Base-by-base conservation (phyloP, 2,329 filamentous ascomycete species). In the Aspergillus sp. region DNA sequence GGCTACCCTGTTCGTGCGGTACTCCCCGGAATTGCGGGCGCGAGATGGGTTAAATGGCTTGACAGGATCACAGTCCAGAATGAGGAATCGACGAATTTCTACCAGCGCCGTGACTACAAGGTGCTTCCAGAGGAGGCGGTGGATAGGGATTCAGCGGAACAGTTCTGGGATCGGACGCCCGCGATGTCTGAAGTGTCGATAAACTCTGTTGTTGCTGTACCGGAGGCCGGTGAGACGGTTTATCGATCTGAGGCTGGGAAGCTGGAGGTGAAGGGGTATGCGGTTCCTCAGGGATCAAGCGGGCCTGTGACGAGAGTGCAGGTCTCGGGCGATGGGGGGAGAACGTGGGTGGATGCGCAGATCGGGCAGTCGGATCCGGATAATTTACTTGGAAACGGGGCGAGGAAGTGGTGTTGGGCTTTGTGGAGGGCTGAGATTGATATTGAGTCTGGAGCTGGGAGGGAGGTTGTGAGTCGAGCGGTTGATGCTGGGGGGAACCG, bases 41-140 rank as follows among this genome's bases (percentile, higher is more conserved):
- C 71, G 11, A 61, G 76, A 41, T 72, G 68, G 27, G 70, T 79
- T 2, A 79, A 79, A 59, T 79, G 77, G 77, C 63, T 79, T 27
- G 64, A 66, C 27, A 73, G 63, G 41, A 70, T 78, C 31, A 82
- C 77, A 2, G 76, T 85, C 3, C 80, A 82, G 60, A 69, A 73
- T 50, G 60, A 73, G 48, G 82, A 86, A 63, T 82, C 78, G 21
- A 69, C 72, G 4, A 85, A 84, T 62, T 79, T 81, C 67, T 87
- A 86, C 65, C 82, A 85, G 70, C 79, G 81, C 57, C 77, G 75
- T 49, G 84, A 86, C 69, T 87, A 87, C 73, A 86, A 86, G 67
- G 76, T 84, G 31, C 72, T 87, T 6, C 83, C 83, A 1, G 80
- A 80, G 0, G 76, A 83, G 37, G 82, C 77, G 0, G 72, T 76